phyloP scores from a whole-genome alignment of 2,329 filamentous ascomycete genomes.

The Diaporthe batatas region DNA sequence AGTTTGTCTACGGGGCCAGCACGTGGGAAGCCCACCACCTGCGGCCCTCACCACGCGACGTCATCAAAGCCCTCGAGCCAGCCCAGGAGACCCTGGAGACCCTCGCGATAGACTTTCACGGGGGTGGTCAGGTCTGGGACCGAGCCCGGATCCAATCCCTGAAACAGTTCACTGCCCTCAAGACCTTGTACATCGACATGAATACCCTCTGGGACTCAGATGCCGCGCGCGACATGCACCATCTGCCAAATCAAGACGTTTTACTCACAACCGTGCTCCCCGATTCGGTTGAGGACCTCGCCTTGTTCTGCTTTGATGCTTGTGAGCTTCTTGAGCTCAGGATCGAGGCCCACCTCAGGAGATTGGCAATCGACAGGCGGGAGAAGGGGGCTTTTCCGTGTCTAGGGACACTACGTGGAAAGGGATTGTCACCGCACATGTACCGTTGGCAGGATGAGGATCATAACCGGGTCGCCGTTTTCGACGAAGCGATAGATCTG shows the following conservation, averaged over 20 bases:
- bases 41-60: background rate
- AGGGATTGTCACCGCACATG: background rate
- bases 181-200: background rate
- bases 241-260: background rate
- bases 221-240: background rate
- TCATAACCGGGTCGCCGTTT: no score
- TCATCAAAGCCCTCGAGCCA: background rate
- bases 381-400: background rate
- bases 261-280: background rate
- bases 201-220: background rate
- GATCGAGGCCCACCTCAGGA: background rate
- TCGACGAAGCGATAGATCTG: no score
- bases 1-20: background rate
- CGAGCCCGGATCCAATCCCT: background rate
- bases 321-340: background rate
- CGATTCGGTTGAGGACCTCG: background rate
- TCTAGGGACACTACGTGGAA: background rate
- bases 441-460: no score
- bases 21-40: accelerated
- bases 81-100: background rate
- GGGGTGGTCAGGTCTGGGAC: accelerated
- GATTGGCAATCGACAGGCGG: background rate
- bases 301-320: background rate
- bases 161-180: background rate
- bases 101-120: background rate